Conservation (phyloP, 441 rosid species). For the Erodium moschatum region DNA sequence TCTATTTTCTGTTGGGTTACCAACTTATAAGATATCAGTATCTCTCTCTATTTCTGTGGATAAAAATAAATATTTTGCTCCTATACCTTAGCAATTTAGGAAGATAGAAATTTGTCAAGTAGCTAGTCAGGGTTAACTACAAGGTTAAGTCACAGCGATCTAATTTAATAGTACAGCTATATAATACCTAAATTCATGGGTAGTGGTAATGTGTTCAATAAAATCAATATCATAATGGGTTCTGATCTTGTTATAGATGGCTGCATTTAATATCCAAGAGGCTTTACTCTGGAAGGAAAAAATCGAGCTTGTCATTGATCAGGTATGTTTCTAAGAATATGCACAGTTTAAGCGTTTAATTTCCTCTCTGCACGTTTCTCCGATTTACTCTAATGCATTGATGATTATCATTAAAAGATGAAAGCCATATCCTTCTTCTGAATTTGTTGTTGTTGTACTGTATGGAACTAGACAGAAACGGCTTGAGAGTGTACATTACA, state of each 20-base stretch:
- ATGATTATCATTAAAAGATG: neutral
- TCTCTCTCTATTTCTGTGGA: neutral
- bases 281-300: conserved; percentile 90
- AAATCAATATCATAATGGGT: conserved; percentile 16
- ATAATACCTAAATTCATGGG: too few species aligned
- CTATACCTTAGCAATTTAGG: neutral
- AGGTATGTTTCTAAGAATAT: conserved; percentile 38
- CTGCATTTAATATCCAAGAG: conserved; percentile 99
- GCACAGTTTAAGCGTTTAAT: neutral
- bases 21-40: neutral
- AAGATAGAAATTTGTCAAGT: neutral
- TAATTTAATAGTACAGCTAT: too few species aligned
- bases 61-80: neutral
- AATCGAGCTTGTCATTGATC: conserved; percentile 83
- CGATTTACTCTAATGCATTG: neutral
- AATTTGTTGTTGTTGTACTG: neutral
- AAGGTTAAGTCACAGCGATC: neutral
- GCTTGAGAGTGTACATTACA: neutral
- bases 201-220: too few species aligned
- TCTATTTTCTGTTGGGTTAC: neutral
- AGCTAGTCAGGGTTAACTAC: neutral
- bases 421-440: conserved; percentile 5
- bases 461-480: conserved; percentile 5
- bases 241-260: conserved; percentile 65
- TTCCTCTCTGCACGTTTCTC: neutral